A percentile compares a stretch with the other conserved stretches of the same genome.
These are phyloP conservation scores for Sisymbrium altissimum DNA, from an alignment of 345 rosid species.

Conservation along the genomic window DNA sequence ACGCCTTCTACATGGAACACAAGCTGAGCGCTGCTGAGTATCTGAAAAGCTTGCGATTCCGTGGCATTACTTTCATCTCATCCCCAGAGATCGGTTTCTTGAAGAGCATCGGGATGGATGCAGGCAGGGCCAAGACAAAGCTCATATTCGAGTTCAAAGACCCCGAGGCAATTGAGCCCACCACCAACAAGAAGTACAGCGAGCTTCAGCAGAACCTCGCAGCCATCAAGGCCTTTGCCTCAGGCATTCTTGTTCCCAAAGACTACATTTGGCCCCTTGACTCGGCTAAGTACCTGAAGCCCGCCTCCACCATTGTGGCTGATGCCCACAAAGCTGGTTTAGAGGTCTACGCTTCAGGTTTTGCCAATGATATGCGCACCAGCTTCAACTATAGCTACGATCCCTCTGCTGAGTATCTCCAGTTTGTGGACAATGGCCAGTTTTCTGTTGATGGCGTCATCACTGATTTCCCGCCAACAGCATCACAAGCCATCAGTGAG, in stretches of 20 bases:
- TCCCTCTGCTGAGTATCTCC: constrained; percentile 65
- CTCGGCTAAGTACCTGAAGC: constrained; percentile 45
- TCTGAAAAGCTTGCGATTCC: constrained; percentile 26
- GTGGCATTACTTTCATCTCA: constrained; percentile 38
- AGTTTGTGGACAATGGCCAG: constrained; percentile 54
- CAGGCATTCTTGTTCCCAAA: constrained; percentile 77
- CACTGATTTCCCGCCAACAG: constrained; percentile 82
- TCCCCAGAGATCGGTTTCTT: constrained; percentile 74
- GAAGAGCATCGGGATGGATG: constrained; percentile 43
- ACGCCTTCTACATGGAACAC: constrained; percentile 52
- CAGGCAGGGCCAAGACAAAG: constrained; percentile 36
- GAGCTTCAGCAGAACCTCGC: constrained; percentile 45
- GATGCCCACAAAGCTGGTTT: constrained; percentile 83
- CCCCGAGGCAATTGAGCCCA: constrained; percentile 54
- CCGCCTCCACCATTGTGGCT: constrained; percentile 53
- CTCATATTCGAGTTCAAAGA: constrained; percentile 51
- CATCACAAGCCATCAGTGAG: constrained; percentile 69
- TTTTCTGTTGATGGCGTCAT: constrained; percentile 76
- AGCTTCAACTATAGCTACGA: constrained; percentile 71
- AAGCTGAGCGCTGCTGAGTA: constrained; percentile 41
- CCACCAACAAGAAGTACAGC: constrained; percentile 58
- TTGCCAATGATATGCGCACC: constrained; percentile 55
- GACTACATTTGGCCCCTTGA: constrained; percentile 66
- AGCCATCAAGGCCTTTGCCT: constrained; percentile 54
- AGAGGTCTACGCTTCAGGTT: constrained; percentile 71